These are phyloP conservation scores for Haplosporangium sp. DNA, from an alignment of 371 early-diverging fungal genomes.

Conservation along the genomic window DNA sequence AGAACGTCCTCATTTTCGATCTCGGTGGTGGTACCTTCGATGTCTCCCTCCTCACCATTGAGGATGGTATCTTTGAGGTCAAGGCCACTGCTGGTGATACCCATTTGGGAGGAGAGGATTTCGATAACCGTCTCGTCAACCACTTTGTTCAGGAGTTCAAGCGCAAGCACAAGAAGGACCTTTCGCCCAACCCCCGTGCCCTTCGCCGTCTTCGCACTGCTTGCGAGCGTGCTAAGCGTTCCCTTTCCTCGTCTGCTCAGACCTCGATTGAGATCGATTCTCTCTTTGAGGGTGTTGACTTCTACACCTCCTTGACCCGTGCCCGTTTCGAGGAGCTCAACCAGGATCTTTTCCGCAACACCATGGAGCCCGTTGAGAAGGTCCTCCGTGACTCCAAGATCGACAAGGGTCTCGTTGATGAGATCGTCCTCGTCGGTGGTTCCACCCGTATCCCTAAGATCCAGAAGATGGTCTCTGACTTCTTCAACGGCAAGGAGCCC, in stretches of 20 bases:
- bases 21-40: slow-evolving; percentile 99
- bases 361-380: slow-evolving; percentile 96
- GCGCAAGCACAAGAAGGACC: slow-evolving; percentile 92
- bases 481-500: slow-evolving; percentile 97
- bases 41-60: slow-evolving; percentile 95
- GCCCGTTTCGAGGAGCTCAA: slow-evolving; percentile 98
- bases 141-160: slow-evolving; percentile 93
- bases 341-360: slow-evolving; percentile 93
- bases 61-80: slow-evolving; percentile 95
- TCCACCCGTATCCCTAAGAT: slow-evolving; percentile 99
- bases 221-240: slow-evolving; percentile 97
- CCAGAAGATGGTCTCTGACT: slow-evolving; percentile 96
- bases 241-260: slow-evolving; percentile 90
- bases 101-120: slow-evolving; percentile 99
- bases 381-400: slow-evolving; percentile 94
- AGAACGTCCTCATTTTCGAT: slow-evolving; percentile 95
- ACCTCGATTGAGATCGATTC: slow-evolving; percentile 96
- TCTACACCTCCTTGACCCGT: slow-evolving; percentile 95
- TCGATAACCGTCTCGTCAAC: slow-evolving; percentile 94
- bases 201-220: slow-evolving; percentile 96
- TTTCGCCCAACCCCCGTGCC: slow-evolving; percentile 89
- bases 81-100: slow-evolving; percentile 98
- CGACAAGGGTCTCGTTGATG: slow-evolving; percentile 92
- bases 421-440: slow-evolving; percentile 99
- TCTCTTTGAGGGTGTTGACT: slow-evolving; percentile 92